Percentiles rank a stretch among this genome's conserved stretches.
Evolutionary conservation across 2,329 filamentous ascomycete species (phyloP).

Genomic region (Phialophora expanda): DNA sequence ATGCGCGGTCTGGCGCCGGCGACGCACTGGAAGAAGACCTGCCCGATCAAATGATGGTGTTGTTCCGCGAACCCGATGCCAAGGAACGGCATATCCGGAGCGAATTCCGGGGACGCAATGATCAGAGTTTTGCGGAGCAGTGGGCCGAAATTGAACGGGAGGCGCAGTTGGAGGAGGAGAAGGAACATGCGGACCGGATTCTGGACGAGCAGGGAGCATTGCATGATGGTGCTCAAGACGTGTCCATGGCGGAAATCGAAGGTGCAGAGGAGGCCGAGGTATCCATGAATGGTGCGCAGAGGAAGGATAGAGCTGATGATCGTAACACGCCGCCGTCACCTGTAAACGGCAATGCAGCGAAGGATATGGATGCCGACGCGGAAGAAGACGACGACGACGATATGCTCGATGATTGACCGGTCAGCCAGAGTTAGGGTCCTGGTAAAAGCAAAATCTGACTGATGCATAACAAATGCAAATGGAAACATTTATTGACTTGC

Average conservation of each 20-base stretch:
- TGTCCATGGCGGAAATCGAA: constrained; percentile 30
- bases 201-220: constrained; percentile 39
- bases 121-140: constrained; percentile 49
- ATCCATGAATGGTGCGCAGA: constrained; percentile 7
- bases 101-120: constrained; percentile 52
- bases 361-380: constrained; percentile 22
- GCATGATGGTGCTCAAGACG: constrained; percentile 34
- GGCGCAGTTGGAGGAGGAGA: constrained; percentile 36
- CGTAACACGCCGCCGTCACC: constrained; percentile 13
- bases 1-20: constrained; percentile 40
- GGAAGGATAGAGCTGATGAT: constrained; percentile 23
- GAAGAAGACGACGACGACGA: constrained; percentile 31
- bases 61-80: constrained; percentile 55
- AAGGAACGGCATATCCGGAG: constrained; percentile 43
- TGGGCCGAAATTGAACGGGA: constrained; percentile 32
- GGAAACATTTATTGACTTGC: not conserved
- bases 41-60: constrained; percentile 58
- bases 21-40: constrained; percentile 47
- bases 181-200: constrained; percentile 28
- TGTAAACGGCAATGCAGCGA: constrained; percentile 5
- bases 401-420: constrained; percentile 35
- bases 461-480: not conserved
- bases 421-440: not conserved
- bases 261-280: constrained; percentile 36
- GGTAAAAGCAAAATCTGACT: not conserved